Base-by-base conservation (phyloP, 2,329 filamentous ascomycete genomes). In the Nemania abortiva region DNA sequence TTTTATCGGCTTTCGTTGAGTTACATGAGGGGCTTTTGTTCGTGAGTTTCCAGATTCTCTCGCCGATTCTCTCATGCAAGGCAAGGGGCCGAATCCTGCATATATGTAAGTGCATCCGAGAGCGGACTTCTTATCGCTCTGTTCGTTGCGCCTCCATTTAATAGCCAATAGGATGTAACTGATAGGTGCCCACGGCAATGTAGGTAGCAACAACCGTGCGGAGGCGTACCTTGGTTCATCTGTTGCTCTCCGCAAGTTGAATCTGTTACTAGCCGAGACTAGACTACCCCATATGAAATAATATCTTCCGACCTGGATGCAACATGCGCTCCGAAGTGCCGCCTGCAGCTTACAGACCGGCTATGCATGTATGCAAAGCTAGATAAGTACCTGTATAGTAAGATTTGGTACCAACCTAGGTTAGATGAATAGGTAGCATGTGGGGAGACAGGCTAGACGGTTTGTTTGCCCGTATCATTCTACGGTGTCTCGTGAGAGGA, bases 41-140 rank as follows among this genome's bases (percentile, higher is more conserved):
- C 31, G 45, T 52, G 49, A 55, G 24, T 47, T 47, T 52, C 61
- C 6, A 52, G 50, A 18, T 18, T n/a, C 47, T 50, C 47, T 50
- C 22, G 31, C 31, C 31, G 31, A 34, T 34, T 34, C 31, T 34
- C 15, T n/a, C n/a, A 47, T 47, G 42, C 42, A 20, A 47, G 42
- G 42, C 9, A 47, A 27, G 49, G 49, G 49, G 22, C 24, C 49
- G 49, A 29, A 29, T 11, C 29, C 24, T 62, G 56, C 65, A 66
- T 60, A 54, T n/a, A n/a, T n/a, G n/a, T 15, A 34, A 52, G 50
- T 58, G 64, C 68, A 65, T 70, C 68, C 65, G 65, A 70, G 53
- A 68, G 60, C 60, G 68, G 64, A 58, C 45, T 37, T 53, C 53
- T 63, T 67, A 57, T 57, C 54, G 53, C 20, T 53, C 58, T n/a